These are phyloP conservation scores for Rhizopogon hawkerae DNA, from an alignment of 1,284 basidiomycete genomes.

Conservation along the genomic window DNA sequence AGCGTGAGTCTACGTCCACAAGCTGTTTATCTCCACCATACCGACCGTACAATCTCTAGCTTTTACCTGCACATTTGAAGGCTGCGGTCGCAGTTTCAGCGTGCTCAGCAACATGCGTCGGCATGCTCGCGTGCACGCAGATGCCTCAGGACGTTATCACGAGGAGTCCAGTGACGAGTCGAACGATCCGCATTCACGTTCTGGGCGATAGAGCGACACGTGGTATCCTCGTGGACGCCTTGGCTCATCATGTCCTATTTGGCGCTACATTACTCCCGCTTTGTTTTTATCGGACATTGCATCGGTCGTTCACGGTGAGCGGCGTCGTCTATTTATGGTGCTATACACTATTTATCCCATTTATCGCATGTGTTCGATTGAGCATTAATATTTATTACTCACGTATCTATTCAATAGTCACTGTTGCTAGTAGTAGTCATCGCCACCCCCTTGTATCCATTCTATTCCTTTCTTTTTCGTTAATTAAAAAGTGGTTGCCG, in stretches of 20 bases:
- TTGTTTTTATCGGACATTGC: neutral
- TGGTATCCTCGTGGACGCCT: constrained; percentile 4
- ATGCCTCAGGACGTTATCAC: constrained; percentile 27
- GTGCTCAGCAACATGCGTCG: constrained; percentile 83
- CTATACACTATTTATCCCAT: neutral
- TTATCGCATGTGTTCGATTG: neutral
- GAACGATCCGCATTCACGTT: constrained; percentile 28
- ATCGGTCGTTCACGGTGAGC: neutral
- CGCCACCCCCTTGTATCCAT: neutral
- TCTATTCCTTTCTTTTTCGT: neutral
- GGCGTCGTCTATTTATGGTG: neutral
- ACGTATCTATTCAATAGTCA: constrained; percentile 1
- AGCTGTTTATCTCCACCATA: constrained; percentile 1
- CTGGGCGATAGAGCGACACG: constrained; percentile 9
- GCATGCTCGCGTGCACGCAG: constrained; percentile 66
- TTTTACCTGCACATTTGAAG: constrained; percentile 64
- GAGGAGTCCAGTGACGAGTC: constrained; percentile 40
- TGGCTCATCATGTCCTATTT: neutral
- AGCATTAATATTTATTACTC: neutral
- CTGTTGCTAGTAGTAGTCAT: neutral
- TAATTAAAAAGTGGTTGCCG: neutral
- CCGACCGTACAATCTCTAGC: constrained; percentile 35
- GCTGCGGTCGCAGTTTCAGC: constrained; percentile 73
- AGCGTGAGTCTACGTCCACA: constrained; percentile 46
- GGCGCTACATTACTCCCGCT: neutral